These are phyloP conservation scores for Pueraria montana DNA, from an alignment of 306 rosid species.

Conservation along the genomic window DNA sequence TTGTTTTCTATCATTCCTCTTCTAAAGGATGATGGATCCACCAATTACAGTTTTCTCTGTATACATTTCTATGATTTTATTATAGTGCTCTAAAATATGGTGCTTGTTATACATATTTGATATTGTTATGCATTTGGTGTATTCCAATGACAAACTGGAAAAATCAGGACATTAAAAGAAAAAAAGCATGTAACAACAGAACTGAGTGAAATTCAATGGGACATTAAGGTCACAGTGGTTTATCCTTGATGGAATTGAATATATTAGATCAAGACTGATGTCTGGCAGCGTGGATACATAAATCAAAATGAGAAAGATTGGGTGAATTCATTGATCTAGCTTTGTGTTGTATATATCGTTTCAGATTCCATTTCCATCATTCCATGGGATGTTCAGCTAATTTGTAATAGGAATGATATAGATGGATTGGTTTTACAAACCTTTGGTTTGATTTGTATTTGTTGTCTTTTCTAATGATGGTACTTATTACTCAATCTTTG, in stretches of 20 bases:
- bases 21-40: slow-evolving; percentile 4
- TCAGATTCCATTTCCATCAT: background rate
- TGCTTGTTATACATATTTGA: background rate
- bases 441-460: slow-evolving; percentile 1
- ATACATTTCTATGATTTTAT: background rate
- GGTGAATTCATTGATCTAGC: background rate
- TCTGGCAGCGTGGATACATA: background rate
- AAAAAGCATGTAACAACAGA: background rate
- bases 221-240: background rate
- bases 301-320: background rate
- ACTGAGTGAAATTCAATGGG: background rate
- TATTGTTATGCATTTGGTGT: background rate
- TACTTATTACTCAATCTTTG: background rate
- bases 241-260: background rate
- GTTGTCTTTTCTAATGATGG: background rate
- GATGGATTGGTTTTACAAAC: background rate
- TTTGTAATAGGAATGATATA: background rate
- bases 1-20: background rate
- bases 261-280: background rate
- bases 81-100: background rate
- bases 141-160: background rate
- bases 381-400: slow-evolving; percentile 5
- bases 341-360: background rate
- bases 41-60: background rate
- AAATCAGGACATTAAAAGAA: background rate